Evolutionary conservation across 2,329 filamentous ascomycete genomes (phyloP).

Genomic region (Aureobasidium zeae): DNA sequence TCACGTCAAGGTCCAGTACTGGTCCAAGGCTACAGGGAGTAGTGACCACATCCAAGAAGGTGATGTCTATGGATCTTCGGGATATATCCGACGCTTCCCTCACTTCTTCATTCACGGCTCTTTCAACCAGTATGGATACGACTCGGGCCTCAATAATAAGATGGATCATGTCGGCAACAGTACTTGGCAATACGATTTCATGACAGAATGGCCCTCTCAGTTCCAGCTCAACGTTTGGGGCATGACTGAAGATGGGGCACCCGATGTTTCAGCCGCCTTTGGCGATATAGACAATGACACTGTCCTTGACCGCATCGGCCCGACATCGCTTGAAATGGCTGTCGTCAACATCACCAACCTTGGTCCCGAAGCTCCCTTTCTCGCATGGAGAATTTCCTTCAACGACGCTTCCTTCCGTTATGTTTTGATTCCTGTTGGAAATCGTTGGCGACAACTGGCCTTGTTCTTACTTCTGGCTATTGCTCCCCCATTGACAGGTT

Average conservation of each 20-base stretch:
- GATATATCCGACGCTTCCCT: slow-evolving; percentile 45
- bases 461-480: slow-evolving; percentile 47
- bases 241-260: slow-evolving; percentile 54
- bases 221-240: slow-evolving; percentile 60
- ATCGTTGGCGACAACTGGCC: slow-evolving; percentile 44
- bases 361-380: slow-evolving; percentile 44
- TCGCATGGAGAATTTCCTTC: slow-evolving; percentile 48
- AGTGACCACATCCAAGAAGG: slow-evolving; percentile 53
- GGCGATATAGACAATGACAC: slow-evolving; percentile 56
- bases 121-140: slow-evolving; percentile 56
- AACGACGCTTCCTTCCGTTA: slow-evolving; percentile 48
- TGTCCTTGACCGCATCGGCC: slow-evolving; percentile 53
- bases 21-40: slow-evolving; percentile 49
- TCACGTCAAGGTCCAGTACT: slow-evolving; percentile 57
- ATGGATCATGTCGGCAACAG: slow-evolving; percentile 43
- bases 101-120: slow-evolving; percentile 55
- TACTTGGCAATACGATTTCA: slow-evolving; percentile 51
- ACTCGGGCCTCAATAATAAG: slow-evolving; percentile 48
- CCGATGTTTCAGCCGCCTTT: slow-evolving; percentile 50
- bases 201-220: slow-evolving; percentile 54
- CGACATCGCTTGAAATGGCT: slow-evolving; percentile 46
- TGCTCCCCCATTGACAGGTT: slow-evolving; percentile 44
- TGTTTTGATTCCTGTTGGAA: slow-evolving; percentile 45
- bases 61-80: slow-evolving; percentile 38
- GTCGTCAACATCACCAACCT: slow-evolving; percentile 51